These are phyloP conservation scores for Fusarium ramigenum DNA, from an alignment of 2,329 filamentous ascomycete species.

Conservation along the genomic window DNA sequence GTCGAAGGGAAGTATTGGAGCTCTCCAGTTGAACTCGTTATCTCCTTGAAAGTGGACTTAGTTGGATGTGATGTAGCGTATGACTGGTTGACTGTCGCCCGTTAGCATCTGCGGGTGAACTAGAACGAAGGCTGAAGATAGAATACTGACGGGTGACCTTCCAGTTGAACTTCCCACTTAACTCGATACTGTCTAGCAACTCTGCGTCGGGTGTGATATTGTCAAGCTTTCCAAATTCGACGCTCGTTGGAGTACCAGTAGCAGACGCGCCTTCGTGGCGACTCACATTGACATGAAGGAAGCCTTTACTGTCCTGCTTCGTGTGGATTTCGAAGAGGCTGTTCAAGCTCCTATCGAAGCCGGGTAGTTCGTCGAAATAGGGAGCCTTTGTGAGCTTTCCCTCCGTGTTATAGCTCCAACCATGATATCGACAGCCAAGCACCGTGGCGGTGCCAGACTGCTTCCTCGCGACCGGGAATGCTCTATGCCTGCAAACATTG, in stretches of 20 bases:
- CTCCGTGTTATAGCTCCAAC: conserved; percentile 2
- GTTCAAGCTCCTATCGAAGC: background rate
- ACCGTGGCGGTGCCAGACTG: background rate
- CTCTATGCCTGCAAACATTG: conserved; percentile 1
- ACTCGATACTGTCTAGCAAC: background rate
- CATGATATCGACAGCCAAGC: conserved; percentile 1
- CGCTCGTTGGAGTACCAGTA: rapidly evolving
- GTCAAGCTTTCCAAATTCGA: rapidly evolving
- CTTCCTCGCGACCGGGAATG: background rate
- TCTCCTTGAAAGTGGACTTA: rapidly evolving
- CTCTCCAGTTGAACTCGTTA: background rate
- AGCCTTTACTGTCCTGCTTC: background rate
- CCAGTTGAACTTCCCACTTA: background rate
- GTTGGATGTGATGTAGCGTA: too few relatives aligned
- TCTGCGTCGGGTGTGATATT: rapidly evolving
- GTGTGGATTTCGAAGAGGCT: background rate
- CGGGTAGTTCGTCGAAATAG: background rate
- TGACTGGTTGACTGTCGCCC: background rate
- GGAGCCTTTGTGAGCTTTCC: background rate
- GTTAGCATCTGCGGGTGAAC: background rate
- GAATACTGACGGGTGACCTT: background rate
- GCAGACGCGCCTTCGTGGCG: background rate
- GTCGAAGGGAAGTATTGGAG: background rate
- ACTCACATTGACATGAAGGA: background rate
- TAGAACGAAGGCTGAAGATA: rapidly evolving